Percentiles rank a stretch among this genome's conserved stretches.
phyloP scores from a whole-genome alignment of 352 stramenopile species.

The Globisporangium apiculatum region DNA sequence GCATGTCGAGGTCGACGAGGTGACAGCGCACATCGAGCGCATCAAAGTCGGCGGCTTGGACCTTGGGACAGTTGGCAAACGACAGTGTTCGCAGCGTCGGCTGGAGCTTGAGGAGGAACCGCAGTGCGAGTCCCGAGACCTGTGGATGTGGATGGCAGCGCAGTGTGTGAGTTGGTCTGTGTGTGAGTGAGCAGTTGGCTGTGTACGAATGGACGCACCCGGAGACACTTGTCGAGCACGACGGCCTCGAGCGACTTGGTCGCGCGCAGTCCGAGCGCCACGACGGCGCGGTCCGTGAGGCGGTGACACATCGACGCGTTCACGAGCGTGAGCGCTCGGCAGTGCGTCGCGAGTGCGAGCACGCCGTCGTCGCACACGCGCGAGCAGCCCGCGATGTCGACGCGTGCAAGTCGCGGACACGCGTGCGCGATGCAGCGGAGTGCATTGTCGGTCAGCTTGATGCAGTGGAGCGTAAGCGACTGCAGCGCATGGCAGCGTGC shows the following conservation, averaged over 20 bases:
- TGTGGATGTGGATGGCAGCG: constrained; percentile 8
- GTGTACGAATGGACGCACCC: constrained; percentile 20
- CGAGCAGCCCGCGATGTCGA: constrained; percentile 73
- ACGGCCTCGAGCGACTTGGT: constrained; percentile 29
- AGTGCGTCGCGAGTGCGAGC: constrained; percentile 50
- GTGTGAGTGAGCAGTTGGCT: too few species aligned
- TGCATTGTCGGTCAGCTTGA: constrained; percentile 60
- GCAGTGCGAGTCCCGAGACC: constrained; percentile 49
- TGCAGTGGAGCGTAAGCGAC: constrained; percentile 48
- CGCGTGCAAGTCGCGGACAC: constrained; percentile 28
- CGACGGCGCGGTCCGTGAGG: constrained; percentile 61
- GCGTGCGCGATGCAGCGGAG: constrained; percentile 33
- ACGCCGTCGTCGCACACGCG: constrained; percentile 76
- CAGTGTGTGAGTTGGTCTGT: too few species aligned
- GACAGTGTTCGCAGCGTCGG: constrained; percentile 36
- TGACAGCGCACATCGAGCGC: constrained; percentile 15
- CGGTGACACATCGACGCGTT: constrained; percentile 79
- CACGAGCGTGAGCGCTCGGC: constrained; percentile 34
- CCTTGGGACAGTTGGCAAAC: constrained; percentile 59
- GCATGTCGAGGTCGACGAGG: constrained; percentile 38
- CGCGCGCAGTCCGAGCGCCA: constrained; percentile 36
- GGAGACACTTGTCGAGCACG: constrained; percentile 55
- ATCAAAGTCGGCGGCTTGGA: constrained; percentile 41
- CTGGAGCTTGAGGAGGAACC: constrained; percentile 53
- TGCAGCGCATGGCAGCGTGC: constrained; percentile 26